A percentile compares a stretch with the other conserved stretches of the same genome.
Conservation (phyloP, 2,329 filamentous ascomycete species). For the Claviceps sp. region DNA sequence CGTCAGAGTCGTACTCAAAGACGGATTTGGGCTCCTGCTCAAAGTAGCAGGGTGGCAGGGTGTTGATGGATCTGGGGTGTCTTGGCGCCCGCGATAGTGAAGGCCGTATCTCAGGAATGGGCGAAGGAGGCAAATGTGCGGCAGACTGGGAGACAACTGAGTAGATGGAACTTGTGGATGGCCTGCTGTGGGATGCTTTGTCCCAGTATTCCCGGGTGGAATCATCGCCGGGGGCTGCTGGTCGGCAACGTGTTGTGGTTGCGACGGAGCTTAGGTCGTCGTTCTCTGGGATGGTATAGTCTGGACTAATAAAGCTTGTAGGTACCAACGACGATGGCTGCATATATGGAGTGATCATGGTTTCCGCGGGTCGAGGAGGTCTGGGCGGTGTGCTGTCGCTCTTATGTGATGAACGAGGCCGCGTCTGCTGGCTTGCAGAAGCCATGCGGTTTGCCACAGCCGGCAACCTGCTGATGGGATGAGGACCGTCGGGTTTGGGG, state of each 20-base stretch:
- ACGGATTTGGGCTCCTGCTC: slow-evolving; percentile 21
- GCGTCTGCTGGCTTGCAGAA: slow-evolving; percentile 1
- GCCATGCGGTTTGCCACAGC: background rate
- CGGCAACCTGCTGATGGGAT: slow-evolving; percentile 1
- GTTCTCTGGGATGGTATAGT: background rate
- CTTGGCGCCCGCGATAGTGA: slow-evolving; percentile 10
- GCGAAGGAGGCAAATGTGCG: slow-evolving; percentile 7
- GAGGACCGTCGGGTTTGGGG: slow-evolving; percentile 18
- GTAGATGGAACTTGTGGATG: slow-evolving; percentile 8
- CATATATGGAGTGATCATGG: slow-evolving; percentile 12
- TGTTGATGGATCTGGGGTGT: slow-evolving; percentile 15
- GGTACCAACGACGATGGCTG: slow-evolving; percentile 4
- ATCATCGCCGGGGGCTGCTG: background rate
- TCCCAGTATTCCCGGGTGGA: background rate
- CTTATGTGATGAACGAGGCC: background rate
- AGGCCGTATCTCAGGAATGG: slow-evolving; percentile 6
- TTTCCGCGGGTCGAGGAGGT: slow-evolving; percentile 17
- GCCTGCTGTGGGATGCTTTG: background rate
- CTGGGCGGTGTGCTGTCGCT: slow-evolving; percentile 12
- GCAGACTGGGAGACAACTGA: slow-evolving; percentile 12
- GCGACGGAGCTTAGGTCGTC: slow-evolving; percentile 3
- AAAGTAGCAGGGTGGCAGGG: slow-evolving; percentile 10
- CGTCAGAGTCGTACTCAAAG: slow-evolving; percentile 35
- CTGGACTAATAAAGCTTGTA: slow-evolving; percentile 1
- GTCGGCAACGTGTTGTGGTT: slow-evolving; percentile 7